Evolutionary conservation across 2,329 filamentous ascomycete genomes (phyloP).

Genomic region (Stemphylium lycopersici): DNA sequence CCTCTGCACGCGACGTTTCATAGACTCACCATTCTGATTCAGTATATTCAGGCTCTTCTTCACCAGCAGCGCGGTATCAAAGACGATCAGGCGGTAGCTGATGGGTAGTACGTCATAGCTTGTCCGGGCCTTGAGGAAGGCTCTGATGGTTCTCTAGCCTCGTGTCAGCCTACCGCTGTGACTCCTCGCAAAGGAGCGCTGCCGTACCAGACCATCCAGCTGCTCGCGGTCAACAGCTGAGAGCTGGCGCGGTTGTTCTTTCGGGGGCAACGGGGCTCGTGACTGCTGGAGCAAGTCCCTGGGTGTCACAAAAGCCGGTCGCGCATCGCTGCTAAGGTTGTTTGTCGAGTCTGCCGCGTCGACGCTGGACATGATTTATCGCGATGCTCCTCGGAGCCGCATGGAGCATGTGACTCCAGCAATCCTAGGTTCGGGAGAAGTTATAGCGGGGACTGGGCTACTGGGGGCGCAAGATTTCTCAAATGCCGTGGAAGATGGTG

Average conservation of each 20-base stretch:
- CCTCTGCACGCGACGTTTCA: neutral
- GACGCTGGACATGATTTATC: constrained; percentile 48
- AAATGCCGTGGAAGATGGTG: constrained; percentile 13
- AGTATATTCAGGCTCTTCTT: constrained; percentile 97
- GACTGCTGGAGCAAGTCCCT: constrained; percentile 23
- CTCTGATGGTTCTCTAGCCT: constrained; percentile 77
- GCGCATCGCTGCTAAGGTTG: constrained; percentile 20
- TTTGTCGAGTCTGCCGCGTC: constrained; percentile 39
- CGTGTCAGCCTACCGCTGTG: constrained; percentile 18
- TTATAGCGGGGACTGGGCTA: constrained; percentile 12
- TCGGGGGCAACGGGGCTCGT: constrained; percentile 32
- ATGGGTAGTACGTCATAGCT: constrained; percentile 98
- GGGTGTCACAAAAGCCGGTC: constrained; percentile 34
- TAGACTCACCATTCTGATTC: constrained; percentile 81
- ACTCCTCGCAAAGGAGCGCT: neutral
- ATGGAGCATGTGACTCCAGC: constrained; percentile 32
- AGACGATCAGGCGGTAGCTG: constrained; percentile 92
- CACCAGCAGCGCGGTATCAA: constrained; percentile 93
- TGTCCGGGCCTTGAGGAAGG: constrained; percentile 94
- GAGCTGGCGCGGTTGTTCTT: constrained; percentile 46
- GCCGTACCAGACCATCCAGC: constrained; percentile 75
- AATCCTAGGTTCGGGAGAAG: constrained; percentile 8
- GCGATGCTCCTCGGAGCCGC: constrained; percentile 45
- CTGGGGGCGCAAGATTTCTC: constrained; percentile 15
- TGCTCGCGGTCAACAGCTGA: constrained; percentile 76